A percentile compares a stretch with the other conserved stretches of the same genome.
phyloP scores from a whole-genome alignment of 1,284 basidiomycete species.

The Cryptococcus sp. region DNA sequence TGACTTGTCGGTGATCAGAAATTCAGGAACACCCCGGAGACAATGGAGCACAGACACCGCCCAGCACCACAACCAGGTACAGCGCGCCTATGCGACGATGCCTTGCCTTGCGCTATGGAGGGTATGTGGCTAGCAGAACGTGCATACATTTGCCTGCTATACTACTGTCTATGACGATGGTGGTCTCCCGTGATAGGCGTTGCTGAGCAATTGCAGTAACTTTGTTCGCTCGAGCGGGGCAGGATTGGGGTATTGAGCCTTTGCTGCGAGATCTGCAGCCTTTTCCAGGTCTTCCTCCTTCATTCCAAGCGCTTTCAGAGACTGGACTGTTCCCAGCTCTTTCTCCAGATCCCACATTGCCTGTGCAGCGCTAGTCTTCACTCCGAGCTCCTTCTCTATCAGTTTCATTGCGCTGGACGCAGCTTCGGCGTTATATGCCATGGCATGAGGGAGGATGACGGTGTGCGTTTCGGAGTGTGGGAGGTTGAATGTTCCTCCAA shows the following conservation, averaged over 20 bases:
- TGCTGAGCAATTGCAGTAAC: neutral
- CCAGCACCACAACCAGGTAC: no score
- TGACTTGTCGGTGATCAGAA: no score
- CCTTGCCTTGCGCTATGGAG: no score
- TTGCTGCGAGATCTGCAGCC: neutral
- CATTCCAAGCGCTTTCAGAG: neutral
- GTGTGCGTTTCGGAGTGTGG: neutral
- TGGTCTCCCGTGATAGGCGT: neutral
- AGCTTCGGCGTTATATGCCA: neutral
- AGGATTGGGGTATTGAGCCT: neutral
- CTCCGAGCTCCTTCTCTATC: neutral
- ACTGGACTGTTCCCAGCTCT: neutral
- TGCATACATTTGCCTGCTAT: no score
- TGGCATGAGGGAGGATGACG: slow-evolving; percentile 1
- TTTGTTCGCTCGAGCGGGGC: neutral
- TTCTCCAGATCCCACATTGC: neutral
- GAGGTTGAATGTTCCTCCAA: neutral
- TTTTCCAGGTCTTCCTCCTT: neutral
- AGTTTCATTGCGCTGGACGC: neutral
- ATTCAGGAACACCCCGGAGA: no score
- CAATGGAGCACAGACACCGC: no score
- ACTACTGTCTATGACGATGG: neutral
- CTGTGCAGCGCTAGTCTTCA: neutral
- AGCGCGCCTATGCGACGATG: no score
- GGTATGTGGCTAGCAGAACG: no score